Base-by-base conservation (phyloP, 2,329 filamentous ascomycete species). In the Fusarium piperis region DNA sequence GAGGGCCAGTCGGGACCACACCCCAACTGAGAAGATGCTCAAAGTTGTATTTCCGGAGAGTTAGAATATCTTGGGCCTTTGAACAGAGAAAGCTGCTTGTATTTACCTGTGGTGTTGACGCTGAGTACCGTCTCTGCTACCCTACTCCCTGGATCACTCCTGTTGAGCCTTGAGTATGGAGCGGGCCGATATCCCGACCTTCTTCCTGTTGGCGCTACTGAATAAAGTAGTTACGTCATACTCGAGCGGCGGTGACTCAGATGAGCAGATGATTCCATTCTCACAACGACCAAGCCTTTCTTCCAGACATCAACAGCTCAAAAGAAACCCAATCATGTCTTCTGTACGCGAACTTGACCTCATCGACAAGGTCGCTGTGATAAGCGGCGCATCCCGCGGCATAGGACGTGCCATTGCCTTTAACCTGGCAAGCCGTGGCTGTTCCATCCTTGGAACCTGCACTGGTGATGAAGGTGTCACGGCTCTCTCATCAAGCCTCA, bases 381-480 rank as follows among this genome's bases (percentile, higher is more conserved):
- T 75, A 10, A 75, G 64, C 9, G 73, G 74, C 3, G 65, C 67
- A 15, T 76, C 74, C 0, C 60, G 74, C 2, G 77, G 77, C 1
- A 79, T 79, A 12, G 77, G 78, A 1, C 73, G 74, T 3, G 78
- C 76, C 3, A 76, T 78, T 16, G 75, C 74, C 4, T 70, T 74
- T 38, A 73, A 79, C 26, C 66, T 79, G 4, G 77, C 77, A 0
- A 73, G 73, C 0, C 70, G 79, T 18, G 79, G 79, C 7, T 79
- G 76, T 36, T 76, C 70, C 3, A 70, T 80, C 16, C 76, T 82
- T 1, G 80, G 78, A 4, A 82, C 79, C 2, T 81, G 79, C 52
- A 74, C 73, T 4, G 72, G 68, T 13, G 51, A 71, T 0, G 26
- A 63, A 1, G 76, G 75, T 8, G 28, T 79, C 5, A 11, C 53